Evolutionary conservation across 495 filamentous ascomycete genomes (phyloP).

Genomic region (Xylaria nigripes): DNA sequence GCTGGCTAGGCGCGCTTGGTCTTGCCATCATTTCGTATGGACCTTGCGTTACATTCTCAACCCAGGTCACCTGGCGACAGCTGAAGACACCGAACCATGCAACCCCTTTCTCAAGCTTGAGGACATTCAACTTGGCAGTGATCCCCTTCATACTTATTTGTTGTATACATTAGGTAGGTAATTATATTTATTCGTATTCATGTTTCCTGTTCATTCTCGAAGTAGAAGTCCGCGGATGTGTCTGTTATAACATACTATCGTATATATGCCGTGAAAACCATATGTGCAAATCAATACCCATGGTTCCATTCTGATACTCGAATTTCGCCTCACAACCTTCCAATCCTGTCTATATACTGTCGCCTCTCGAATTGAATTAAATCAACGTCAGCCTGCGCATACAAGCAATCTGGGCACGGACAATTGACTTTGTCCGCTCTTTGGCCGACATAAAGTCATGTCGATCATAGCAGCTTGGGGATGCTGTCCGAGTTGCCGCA

Average conservation of each 20-base stretch:
- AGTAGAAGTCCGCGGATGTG: not conserved
- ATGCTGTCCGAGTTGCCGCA: slow-evolving; percentile 8
- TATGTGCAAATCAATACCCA: slow-evolving; percentile 1
- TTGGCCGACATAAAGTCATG: slow-evolving; percentile 13
- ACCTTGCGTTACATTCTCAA: too few relatives aligned
- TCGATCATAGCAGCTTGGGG: slow-evolving; percentile 10
- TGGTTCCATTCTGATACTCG: not conserved
- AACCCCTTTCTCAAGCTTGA: too few relatives aligned
- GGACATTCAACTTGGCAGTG: too few relatives aligned
- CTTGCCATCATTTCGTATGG: too few relatives aligned
- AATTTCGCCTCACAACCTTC: not conserved
- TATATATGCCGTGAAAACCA: not conserved
- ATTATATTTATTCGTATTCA: too few relatives aligned
- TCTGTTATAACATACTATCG: not conserved
- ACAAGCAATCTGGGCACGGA: slow-evolving; percentile 8
- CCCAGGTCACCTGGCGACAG: too few relatives aligned
- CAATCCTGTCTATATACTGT: not conserved
- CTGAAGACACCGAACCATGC: too few relatives aligned
- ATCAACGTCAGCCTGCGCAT: slow-evolving; percentile 11
- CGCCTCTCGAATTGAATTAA: not conserved
- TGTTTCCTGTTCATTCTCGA: too few relatives aligned
- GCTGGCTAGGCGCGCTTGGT: too few relatives aligned
- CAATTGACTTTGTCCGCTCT: slow-evolving; percentile 11
- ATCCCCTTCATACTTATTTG: too few relatives aligned
- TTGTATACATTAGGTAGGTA: too few relatives aligned